Conservation (phyloP, 2,329 filamentous ascomycete species). For the Aspergillus brasiliensis region DNA sequence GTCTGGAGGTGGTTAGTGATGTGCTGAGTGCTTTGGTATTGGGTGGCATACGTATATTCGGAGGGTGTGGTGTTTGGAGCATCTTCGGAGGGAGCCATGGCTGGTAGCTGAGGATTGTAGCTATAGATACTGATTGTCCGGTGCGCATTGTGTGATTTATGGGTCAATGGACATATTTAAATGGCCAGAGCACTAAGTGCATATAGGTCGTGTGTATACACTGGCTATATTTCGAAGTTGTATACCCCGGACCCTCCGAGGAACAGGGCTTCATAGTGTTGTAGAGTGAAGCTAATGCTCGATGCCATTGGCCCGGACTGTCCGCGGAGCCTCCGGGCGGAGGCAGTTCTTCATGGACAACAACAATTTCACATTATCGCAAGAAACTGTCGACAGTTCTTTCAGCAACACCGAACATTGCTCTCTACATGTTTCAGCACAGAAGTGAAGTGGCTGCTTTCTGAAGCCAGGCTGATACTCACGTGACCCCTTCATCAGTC, state of each 20-base stretch:
- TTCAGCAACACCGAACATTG: no score
- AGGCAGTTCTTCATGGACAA: neutral
- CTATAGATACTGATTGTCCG: neutral
- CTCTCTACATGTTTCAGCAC: no score
- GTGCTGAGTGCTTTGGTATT: neutral
- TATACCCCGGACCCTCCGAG: no score
- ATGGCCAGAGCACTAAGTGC: no score
- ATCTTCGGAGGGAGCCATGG: neutral
- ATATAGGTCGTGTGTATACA: no score
- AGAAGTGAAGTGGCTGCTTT: no score
- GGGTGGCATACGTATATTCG: constrained; percentile 29
- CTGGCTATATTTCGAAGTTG: no score
- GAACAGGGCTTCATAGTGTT: neutral
- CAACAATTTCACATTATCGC: neutral
- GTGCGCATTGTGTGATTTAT: neutral
- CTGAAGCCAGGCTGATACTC: no score
- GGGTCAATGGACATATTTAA: neutral
- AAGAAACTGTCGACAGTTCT: no score
- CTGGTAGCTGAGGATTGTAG: neutral
- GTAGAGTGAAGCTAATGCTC: neutral
- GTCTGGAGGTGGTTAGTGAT: constrained; percentile 17
- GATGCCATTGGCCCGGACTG: constrained; percentile 15
- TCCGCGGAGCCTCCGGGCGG: constrained; percentile 29
- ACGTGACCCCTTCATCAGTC: no score
- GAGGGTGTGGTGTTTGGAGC: neutral